Conservation (phyloP, 805 yeast species). For the Wickerhamomyces mucosus region DNA sequence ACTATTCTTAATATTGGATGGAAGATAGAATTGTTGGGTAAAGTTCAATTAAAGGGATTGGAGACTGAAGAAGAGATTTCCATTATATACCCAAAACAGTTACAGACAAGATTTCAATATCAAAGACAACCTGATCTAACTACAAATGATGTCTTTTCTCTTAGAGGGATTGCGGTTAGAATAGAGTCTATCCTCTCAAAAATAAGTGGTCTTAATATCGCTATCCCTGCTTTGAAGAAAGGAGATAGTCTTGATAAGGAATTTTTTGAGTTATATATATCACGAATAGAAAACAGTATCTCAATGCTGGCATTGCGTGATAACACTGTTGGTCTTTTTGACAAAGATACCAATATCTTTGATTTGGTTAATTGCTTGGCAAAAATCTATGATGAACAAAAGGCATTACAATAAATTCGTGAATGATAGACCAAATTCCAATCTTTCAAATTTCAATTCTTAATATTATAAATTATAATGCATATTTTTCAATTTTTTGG, state of each 20-base stretch:
- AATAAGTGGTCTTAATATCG: slow-evolving; percentile 32
- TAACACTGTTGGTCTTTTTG: slow-evolving; percentile 18
- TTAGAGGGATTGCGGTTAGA: slow-evolving; percentile 45
- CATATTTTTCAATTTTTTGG: no score
- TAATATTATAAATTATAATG: no score
- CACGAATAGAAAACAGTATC: slow-evolving; percentile 58
- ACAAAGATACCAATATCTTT: slow-evolving; percentile 10
- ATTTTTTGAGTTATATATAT: slow-evolving; percentile 54
- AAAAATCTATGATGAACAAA: no score
- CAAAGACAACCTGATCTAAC: slow-evolving; percentile 25
- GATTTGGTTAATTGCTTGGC: slow-evolving; percentile 9
- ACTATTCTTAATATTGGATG: slow-evolving; percentile 64
- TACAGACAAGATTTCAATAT: slow-evolving; percentile 50
- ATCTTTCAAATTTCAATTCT: no score
- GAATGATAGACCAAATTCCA: no score
- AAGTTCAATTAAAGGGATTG: slow-evolving; percentile 82
- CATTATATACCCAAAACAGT: slow-evolving; percentile 58
- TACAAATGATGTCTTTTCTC: slow-evolving; percentile 34
- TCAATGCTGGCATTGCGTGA: slow-evolving; percentile 35
- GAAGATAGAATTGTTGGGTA: slow-evolving; percentile 64
- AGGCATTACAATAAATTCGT: no score
- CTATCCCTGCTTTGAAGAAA: slow-evolving; percentile 17
- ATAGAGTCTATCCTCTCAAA: slow-evolving; percentile 50
- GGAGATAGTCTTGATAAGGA: slow-evolving; percentile 35
- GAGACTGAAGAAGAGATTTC: slow-evolving; percentile 89